Evolutionary conservation across 2,329 filamentous ascomycete genomes (phyloP).

Genomic region (Hymenoscyphus scutula): DNA sequence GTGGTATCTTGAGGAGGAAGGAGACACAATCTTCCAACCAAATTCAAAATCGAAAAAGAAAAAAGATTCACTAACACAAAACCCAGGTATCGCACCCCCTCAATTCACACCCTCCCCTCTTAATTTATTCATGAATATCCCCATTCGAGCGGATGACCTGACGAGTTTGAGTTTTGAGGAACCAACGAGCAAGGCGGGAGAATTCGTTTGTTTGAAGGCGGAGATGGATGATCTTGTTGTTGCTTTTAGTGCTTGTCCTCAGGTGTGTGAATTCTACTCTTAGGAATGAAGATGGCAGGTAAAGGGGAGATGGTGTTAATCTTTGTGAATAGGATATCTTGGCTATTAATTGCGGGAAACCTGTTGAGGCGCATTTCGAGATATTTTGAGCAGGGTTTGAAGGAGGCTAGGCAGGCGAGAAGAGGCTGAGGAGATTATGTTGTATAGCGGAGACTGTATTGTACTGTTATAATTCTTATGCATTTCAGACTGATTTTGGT

Average conservation of each 20-base stretch:
- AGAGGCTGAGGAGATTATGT: too few species aligned
- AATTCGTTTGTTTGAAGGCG: conserved; percentile 26
- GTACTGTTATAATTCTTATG: too few species aligned
- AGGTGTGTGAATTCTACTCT: conserved; percentile 16
- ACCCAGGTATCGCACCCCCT: conserved; percentile 22
- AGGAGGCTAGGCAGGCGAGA: neutral
- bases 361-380: conserved; percentile 29
- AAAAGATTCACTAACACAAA: too few species aligned
- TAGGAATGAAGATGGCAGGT: neutral
- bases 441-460: too few species aligned
- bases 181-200: conserved; percentile 22
- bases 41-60: too few species aligned
- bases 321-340: conserved; percentile 23
- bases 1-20: too few species aligned
- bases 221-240: conserved; percentile 28
- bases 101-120: conserved; percentile 28
- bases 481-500: too few species aligned
- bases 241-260: conserved; percentile 30
- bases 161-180: conserved; percentile 26
- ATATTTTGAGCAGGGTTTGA: conserved; percentile 5
- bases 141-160: conserved; percentile 24
- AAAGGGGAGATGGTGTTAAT: conserved; percentile 5
- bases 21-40: too few species aligned
- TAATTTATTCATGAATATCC: conserved; percentile 33
- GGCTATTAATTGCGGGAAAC: conserved; percentile 27